Percentiles rank a stretch among this genome's conserved stretches.
These are phyloP conservation scores for Phytophthora melonis DNA, from an alignment of 352 stramenopile species.

Conservation along the genomic window DNA sequence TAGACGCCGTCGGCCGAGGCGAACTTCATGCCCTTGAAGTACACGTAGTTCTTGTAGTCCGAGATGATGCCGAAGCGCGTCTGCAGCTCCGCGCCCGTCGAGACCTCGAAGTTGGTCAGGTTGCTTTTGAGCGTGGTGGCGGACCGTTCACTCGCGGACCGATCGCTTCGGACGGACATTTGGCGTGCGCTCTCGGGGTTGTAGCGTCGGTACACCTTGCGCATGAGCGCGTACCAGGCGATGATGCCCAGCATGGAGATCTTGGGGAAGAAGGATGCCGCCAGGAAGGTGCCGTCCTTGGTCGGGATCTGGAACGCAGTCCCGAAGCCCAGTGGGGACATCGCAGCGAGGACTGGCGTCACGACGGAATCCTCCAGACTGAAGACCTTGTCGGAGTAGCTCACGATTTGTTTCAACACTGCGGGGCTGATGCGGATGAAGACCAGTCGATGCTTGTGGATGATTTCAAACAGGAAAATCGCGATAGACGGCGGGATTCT, in stretches of 20 bases:
- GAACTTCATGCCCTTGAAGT: slow-evolving; percentile 4
- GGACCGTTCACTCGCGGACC: not conserved
- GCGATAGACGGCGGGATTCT: slow-evolving; percentile 33
- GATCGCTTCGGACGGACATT: not conserved
- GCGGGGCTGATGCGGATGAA: not conserved
- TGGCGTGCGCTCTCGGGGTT: not conserved
- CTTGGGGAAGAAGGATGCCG: not conserved
- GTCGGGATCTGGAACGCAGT: not conserved
- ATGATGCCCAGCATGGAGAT: not conserved
- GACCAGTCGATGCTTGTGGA: slow-evolving; percentile 8
- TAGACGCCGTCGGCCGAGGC: not conserved
- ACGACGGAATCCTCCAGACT: not conserved
- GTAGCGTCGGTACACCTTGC: not conserved
- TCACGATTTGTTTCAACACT: not conserved
- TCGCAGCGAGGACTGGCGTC: not conserved
- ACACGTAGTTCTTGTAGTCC: slow-evolving; percentile 1
- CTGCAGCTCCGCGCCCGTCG: not conserved
- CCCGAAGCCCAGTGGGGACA: not conserved
- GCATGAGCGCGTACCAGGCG: not conserved
- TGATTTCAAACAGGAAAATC: slow-evolving; percentile 24
- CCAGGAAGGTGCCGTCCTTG: not conserved
- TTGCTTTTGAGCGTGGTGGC: not conserved
- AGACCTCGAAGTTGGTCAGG: slow-evolving; percentile 3
- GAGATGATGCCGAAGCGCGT: not conserved
- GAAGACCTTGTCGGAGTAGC: not conserved